phyloP scores from a whole-genome alignment of 2,329 filamentous ascomycete genomes.

The Alternaria panax region DNA sequence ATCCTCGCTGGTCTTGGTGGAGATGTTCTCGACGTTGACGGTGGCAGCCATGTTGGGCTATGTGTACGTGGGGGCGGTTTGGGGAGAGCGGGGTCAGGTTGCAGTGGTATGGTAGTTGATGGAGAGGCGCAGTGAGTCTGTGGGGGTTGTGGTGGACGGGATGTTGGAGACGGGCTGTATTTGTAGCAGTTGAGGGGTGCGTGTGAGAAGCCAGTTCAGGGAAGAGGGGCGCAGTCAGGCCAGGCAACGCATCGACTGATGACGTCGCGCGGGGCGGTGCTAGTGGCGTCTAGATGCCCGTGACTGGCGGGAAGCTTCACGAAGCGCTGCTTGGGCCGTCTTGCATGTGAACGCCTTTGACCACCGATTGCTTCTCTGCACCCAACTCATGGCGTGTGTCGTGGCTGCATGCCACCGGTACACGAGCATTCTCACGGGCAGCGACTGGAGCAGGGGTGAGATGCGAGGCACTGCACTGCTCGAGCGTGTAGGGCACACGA shows the following conservation, averaged over 20 bases:
- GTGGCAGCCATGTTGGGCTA: conserved; percentile 63
- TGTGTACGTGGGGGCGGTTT: conserved; percentile 4
- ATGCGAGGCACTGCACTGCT: not conserved
- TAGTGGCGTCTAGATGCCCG: conserved; percentile 15
- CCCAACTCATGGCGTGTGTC: not conserved
- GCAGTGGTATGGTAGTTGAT: not conserved
- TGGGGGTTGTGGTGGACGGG: not conserved
- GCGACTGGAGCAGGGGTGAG: not conserved
- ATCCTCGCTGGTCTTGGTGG: conserved; percentile 80
- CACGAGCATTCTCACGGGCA: not conserved
- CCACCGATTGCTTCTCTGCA: not conserved
- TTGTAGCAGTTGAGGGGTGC: conserved; percentile 23
- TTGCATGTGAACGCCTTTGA: conserved; percentile 15
- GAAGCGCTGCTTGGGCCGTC: conserved; percentile 19
- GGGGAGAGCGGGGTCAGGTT: not conserved
- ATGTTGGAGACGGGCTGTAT: conserved; percentile 12
- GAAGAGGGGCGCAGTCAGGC: conserved; percentile 23
- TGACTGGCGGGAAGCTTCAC: conserved; percentile 31
- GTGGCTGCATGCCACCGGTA: not conserved
- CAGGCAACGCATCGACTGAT: conserved; percentile 17
- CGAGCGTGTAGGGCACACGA: not conserved
- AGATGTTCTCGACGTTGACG: conserved; percentile 91
- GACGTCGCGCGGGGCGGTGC: conserved; percentile 34
- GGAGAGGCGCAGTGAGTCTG: not conserved
- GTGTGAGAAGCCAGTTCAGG: conserved; percentile 20